These are phyloP conservation scores for Sporothrix pseudoabietina DNA, from an alignment of 2,329 filamentous ascomycete species.

Conservation along the genomic window DNA sequence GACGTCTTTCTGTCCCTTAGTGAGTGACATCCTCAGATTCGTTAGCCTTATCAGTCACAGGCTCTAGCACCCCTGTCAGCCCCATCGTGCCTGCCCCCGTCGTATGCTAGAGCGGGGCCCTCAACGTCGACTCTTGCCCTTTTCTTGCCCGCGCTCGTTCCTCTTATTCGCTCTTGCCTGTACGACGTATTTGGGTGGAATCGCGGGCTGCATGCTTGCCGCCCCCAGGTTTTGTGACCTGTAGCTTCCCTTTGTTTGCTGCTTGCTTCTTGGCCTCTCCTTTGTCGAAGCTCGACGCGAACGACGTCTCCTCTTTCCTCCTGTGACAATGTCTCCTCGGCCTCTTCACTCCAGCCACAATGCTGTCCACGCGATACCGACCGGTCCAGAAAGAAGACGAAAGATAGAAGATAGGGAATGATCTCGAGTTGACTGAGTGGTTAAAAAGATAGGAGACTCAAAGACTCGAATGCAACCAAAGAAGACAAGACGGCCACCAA, in stretches of 20 bases:
- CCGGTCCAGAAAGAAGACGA: not conserved
- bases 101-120: not conserved
- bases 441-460: not conserved
- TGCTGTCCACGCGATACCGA: constrained; percentile 7
- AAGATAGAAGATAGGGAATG: constrained; percentile 11
- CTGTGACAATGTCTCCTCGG: not conserved
- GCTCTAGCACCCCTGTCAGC: not conserved
- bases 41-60: constrained; percentile 16
- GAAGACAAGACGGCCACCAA: not conserved
- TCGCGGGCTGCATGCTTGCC: constrained; percentile 24
- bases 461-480: too few species aligned
- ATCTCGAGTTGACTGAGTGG: not conserved
- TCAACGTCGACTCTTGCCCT: not conserved
- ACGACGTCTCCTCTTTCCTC: not conserved
- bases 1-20: too few species aligned
- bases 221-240: constrained; percentile 22
- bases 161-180: not conserved
- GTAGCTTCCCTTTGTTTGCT: not conserved
- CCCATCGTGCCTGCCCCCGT: constrained; percentile 4
- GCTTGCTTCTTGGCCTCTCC: not conserved
- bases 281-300: not conserved
- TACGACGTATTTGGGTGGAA: not conserved
- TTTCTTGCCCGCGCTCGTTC: not conserved
- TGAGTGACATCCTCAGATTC: not conserved
- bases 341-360: not conserved